Percentiles rank a stretch among this genome's conserved stretches.
These are phyloP conservation scores for Lolium rigidum DNA, from an alignment of 176 grass and related monocot species.

Conservation along the genomic window DNA sequence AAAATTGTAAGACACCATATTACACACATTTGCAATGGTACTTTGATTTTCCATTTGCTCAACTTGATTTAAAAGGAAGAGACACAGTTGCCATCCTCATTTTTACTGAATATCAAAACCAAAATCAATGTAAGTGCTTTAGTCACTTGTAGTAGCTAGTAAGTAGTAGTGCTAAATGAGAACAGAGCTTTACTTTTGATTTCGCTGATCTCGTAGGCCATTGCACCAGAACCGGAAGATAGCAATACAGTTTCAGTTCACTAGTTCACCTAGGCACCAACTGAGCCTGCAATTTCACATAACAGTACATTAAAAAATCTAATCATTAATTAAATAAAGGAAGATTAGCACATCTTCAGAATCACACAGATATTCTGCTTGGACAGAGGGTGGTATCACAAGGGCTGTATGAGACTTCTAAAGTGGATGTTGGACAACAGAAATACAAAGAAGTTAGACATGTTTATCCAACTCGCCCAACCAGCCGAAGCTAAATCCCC, in stretches of 20 bases:
- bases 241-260: conserved; percentile 36
- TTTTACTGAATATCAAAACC: conserved; percentile 10
- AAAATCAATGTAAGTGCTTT: background rate
- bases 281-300: conserved; percentile 30
- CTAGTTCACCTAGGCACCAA: background rate
- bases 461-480: conserved; percentile 21
- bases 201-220: conserved; percentile 89
- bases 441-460: background rate
- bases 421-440: conserved; percentile 1
- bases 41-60: conserved; percentile 7
- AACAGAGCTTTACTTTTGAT: conserved; percentile 80
- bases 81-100: background rate
- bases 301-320: too few relatives aligned
- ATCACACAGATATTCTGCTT: background rate
- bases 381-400: background rate
- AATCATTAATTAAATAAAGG: too few relatives aligned
- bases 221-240: conserved; percentile 43
- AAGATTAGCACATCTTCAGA: too few relatives aligned
- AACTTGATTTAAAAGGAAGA: background rate
- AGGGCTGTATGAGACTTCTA: background rate
- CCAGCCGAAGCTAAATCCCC: background rate
- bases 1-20: background rate
- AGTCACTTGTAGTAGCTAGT: conserved; percentile 20
- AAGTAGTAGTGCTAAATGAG: conserved; percentile 31
- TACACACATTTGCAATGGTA: background rate